These are phyloP conservation scores for Suillus tomentosus DNA, from an alignment of 768 basidiomycete genomes.

Conservation along the genomic window DNA sequence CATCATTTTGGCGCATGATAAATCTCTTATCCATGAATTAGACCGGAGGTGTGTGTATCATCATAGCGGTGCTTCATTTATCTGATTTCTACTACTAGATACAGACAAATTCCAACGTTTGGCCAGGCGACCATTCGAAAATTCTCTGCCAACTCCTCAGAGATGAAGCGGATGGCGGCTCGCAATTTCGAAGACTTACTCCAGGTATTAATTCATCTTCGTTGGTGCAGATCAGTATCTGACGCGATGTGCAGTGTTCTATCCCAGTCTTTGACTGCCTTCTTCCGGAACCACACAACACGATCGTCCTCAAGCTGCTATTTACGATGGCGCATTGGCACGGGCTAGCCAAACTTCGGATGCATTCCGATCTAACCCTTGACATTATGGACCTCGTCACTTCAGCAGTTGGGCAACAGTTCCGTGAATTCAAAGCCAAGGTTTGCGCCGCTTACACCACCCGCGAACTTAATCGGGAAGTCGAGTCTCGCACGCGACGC, in stretches of 20 bases:
- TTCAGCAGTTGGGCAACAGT: neutral
- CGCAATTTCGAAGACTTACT: constrained; percentile 39
- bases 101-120: constrained; percentile 25
- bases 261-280: constrained; percentile 37
- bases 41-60: neutral
- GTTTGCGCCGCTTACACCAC: neutral
- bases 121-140: constrained; percentile 31
- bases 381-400: neutral
- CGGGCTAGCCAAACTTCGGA: constrained; percentile 8
- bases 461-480: neutral
- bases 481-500: neutral
- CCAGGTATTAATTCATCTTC: constrained; percentile 18
- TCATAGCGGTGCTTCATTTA: too few species aligned
- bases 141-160: constrained; percentile 34
- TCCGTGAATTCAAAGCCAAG: neutral
- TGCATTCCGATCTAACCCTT: neutral
- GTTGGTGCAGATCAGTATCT: neutral
- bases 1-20: neutral
- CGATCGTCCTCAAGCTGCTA: constrained; percentile 14
- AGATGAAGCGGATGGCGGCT: constrained; percentile 37
- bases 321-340: constrained; percentile 16
- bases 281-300: constrained; percentile 11
- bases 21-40: neutral
- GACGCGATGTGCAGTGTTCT: constrained; percentile 20
- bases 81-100: too few species aligned